A percentile compares a stretch with the other conserved stretches of the same genome.
phyloP scores from a whole-genome alignment of 257 asterid species.

The Thymus quinquecostatus region DNA sequence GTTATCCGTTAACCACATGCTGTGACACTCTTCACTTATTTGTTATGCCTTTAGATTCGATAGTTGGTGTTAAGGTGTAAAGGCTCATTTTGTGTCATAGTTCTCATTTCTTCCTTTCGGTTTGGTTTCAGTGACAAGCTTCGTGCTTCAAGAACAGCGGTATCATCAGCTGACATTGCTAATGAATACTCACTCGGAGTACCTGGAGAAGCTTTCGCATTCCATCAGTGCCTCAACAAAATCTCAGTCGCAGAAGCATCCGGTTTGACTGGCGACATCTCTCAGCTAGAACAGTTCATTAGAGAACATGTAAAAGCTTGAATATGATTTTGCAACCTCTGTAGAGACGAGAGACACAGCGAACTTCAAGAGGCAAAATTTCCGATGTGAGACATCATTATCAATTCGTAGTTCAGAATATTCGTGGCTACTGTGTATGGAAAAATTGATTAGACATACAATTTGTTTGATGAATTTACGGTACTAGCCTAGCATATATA shows the following conservation, averaged over 20 bases:
- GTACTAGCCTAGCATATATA: neutral
- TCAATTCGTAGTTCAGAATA: neutral
- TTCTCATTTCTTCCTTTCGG: constrained; percentile 27
- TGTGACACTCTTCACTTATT: neutral
- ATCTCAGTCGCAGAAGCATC: constrained; percentile 69
- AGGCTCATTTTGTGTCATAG: neutral
- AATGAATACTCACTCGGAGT: constrained; percentile 70
- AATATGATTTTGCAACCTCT: neutral
- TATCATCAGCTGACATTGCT: constrained; percentile 81
- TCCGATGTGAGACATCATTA: neutral
- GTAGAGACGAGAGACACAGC: neutral
- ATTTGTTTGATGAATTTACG: neutral
- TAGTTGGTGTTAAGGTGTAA: neutral
- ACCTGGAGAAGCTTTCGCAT: constrained; percentile 78
- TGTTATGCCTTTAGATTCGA: neutral
- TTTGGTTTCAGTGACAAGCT: constrained; percentile 83
- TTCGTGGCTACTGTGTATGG: neutral
- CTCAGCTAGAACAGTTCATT: constrained; percentile 74
- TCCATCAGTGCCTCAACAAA: constrained; percentile 73
- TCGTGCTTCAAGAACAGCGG: constrained; percentile 80
- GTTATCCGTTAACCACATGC: neutral
- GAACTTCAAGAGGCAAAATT: neutral
- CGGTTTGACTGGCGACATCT: constrained; percentile 60
- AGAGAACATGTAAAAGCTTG: constrained; percentile 56
- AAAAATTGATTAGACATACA: neutral